Base-by-base conservation (phyloP, 2,329 filamentous ascomycete species). In the Pyrenophora teres region DNA sequence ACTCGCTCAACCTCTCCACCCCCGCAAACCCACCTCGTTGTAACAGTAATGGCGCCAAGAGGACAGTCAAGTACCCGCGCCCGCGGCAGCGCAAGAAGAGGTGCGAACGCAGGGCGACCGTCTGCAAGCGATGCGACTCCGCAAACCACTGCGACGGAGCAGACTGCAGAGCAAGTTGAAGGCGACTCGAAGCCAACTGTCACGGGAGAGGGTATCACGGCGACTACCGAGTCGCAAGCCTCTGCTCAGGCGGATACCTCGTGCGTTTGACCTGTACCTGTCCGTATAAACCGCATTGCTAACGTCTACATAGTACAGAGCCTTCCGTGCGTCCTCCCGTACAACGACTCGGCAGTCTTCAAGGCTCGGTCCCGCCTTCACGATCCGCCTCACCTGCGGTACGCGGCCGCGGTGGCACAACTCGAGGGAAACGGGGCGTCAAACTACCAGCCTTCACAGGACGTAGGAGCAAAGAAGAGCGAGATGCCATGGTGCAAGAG, bases 391-490 rank as follows among this genome's bases (percentile, higher is more conserved):
- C 70, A 1, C 67, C 65, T 3, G 60, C 65, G 7, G 53, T 68
- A 36, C 67, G 64, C 6, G 55, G 55, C 27, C 67, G 69, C 16
- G 65, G 67, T 15, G 59, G 56, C 23, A 57, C 64, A 19, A 52
- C 43, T 4, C 54, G 62, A 46, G 66, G 69, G 21, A 74, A 70
- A 47, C 66, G 66, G 42, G 58, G 62, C n/a, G 48, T 57, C 25
- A 55, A 63, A 6, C 69, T 72, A 43, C 77, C 78, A 4, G 75
- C 73, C 32, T 78, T 76, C 50, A 74, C 70, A 13, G 76, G 75
- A 10, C 70, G 78, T 45, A 64, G 78, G 46, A 79, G 75, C 53
- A 77, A 78, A 54, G 72, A 75, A 36, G 74, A 75, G 39, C 69
- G 77, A 50, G 76, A 75, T 25, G 75, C 77, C 41, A 64, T 75